phyloP scores from a whole-genome alignment of 768 basidiomycete species.

The Sutorius australiensis region DNA sequence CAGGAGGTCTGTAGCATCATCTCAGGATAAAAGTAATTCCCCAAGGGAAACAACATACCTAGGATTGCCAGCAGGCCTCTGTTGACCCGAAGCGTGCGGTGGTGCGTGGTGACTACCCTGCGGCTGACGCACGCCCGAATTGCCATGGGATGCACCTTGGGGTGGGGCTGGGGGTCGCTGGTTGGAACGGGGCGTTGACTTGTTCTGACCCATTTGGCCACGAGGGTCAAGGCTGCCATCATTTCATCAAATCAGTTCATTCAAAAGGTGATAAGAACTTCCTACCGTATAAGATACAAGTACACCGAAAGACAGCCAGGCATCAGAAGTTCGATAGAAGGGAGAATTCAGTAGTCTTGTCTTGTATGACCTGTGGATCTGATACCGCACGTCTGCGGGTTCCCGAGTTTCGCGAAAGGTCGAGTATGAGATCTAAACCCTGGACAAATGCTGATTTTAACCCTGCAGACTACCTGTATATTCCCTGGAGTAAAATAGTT shows the following conservation, averaged over 20 bases:
- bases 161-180: background rate
- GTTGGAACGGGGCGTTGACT: background rate
- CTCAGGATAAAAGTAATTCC: background rate
- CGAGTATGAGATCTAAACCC: background rate
- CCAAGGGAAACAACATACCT: background rate
- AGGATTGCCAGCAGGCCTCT: background rate
- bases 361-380: background rate
- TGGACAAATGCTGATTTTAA: background rate
- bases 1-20: background rate
- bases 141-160: background rate
- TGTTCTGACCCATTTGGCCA: background rate
- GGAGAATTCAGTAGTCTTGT: background rate
- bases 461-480: background rate
- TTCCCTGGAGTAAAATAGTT: background rate
- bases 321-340: background rate
- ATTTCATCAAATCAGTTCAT: background rate
- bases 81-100: background rate
- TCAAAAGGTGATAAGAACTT: background rate
- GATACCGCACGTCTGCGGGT: no score
- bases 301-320: background rate
- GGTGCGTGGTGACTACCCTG: background rate
- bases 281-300: background rate
- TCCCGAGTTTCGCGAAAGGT: background rate
- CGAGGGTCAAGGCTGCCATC: constrained; percentile 4
- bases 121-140: background rate